phyloP scores from a whole-genome alignment of 1,284 basidiomycete species.

The Ustilago sp. region DNA sequence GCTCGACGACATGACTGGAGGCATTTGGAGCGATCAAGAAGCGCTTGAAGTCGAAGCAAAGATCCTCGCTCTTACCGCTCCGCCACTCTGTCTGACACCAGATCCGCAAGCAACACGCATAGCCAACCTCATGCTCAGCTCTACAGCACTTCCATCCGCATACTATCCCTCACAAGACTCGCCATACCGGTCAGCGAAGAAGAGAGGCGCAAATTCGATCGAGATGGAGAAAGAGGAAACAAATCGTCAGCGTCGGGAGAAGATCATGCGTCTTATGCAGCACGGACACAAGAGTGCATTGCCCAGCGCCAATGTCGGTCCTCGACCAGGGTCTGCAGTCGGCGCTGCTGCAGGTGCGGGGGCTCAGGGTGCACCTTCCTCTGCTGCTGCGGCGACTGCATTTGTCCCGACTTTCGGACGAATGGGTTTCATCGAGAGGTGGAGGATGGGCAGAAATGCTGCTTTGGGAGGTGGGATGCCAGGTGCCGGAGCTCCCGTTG shows the following conservation, averaged over 20 bases:
- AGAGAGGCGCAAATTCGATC: conserved; percentile 56
- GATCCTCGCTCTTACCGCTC: conserved; percentile 61
- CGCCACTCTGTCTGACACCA: conserved; percentile 64
- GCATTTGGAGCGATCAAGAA: conserved; percentile 64
- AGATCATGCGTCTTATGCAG: conserved; percentile 67
- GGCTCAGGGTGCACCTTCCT: conserved; percentile 1
- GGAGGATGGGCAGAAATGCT: conserved; percentile 60
- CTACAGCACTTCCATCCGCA: conserved; percentile 55
- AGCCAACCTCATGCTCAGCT: conserved; percentile 64
- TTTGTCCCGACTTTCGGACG: conserved; percentile 59
- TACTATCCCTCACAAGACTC: conserved; percentile 48
- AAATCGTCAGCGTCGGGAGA: conserved; percentile 53
- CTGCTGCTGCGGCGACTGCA: conserved; percentile 23
- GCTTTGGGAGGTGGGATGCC: conserved; percentile 21
- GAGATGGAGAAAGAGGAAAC: conserved; percentile 59
- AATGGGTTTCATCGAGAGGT: conserved; percentile 60
- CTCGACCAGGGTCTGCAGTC: conserved; percentile 1
- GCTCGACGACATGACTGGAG: conserved; percentile 59
- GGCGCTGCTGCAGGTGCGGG: conserved; percentile 3
- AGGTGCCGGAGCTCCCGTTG: conserved; percentile 7
- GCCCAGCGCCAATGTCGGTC: neutral
- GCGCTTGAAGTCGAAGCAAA: conserved; percentile 63
- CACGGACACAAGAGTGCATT: conserved; percentile 40
- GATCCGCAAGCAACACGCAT: conserved; percentile 65
- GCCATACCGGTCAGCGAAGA: conserved; percentile 43